A percentile compares a stretch with the other conserved stretches of the same genome.
These are phyloP conservation scores for Ceratobasidium papillatum DNA, from an alignment of 1,284 basidiomycete species.

Conservation along the genomic window DNA sequence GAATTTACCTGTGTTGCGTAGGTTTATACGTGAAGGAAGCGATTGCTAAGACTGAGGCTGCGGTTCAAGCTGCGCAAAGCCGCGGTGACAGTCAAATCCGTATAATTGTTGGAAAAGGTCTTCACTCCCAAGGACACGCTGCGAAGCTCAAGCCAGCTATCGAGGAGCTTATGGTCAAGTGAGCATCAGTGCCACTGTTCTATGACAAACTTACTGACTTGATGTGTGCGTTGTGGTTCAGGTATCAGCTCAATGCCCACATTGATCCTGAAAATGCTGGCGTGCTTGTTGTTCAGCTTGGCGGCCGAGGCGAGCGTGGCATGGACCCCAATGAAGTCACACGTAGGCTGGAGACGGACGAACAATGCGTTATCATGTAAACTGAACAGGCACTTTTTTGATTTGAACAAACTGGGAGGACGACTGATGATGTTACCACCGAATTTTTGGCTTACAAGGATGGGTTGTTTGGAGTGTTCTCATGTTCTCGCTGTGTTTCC, in stretches of 20 bases:
- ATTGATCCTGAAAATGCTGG: slow-evolving; percentile 86
- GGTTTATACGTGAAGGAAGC: slow-evolving; percentile 95
- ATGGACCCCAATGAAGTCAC: slow-evolving; percentile 69
- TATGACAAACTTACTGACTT: not conserved
- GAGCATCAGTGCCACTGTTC: slow-evolving; percentile 45
- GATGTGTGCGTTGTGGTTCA: slow-evolving; percentile 48
- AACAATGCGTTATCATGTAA: slow-evolving; percentile 78
- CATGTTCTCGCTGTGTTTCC: too few species aligned
- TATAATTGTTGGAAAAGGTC: slow-evolving; percentile 85
- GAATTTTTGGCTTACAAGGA: too few species aligned
- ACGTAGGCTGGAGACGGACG: slow-evolving; percentile 62
- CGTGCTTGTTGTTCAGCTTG: slow-evolving; percentile 84
- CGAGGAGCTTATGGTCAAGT: slow-evolving; percentile 86
- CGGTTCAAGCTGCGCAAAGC: slow-evolving; percentile 72
- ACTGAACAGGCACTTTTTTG: not conserved
- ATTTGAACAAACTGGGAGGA: not conserved
- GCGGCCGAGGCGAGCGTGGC: slow-evolving; percentile 57
- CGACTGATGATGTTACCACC: too few species aligned
- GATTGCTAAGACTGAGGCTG: slow-evolving; percentile 72
- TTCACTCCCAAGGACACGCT: slow-evolving; percentile 82
- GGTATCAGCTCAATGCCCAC: slow-evolving; percentile 76
- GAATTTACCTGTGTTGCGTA: slow-evolving; percentile 54
- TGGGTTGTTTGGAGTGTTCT: too few species aligned
- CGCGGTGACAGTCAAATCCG: slow-evolving; percentile 75
- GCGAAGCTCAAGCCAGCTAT: slow-evolving; percentile 96